Conservation (phyloP, 2,329 filamentous ascomycete species). For the Talaromyces sp. region DNA sequence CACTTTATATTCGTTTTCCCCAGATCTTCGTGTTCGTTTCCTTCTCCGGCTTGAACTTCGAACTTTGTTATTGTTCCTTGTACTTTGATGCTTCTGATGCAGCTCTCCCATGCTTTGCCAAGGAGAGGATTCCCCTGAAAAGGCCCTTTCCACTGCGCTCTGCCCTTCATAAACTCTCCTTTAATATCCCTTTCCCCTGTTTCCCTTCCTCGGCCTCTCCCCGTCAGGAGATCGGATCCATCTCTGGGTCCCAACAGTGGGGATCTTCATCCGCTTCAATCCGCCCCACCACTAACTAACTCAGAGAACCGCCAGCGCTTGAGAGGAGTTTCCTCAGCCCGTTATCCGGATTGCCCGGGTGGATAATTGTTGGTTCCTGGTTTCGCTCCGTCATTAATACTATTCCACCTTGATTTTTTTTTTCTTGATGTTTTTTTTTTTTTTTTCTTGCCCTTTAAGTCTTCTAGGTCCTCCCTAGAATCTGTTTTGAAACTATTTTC, state of each 20-base stretch:
- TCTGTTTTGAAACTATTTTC: background rate
- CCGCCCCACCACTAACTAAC: slow-evolving; percentile 14
- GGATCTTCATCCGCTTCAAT: slow-evolving; percentile 13
- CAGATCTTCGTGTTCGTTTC: slow-evolving; percentile 10
- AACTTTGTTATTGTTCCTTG: background rate
- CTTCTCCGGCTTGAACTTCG: background rate
- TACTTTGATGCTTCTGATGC: background rate
- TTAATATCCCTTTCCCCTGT: background rate
- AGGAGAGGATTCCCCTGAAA: background rate
- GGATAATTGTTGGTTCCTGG: slow-evolving; percentile 8
- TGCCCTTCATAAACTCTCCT: background rate
- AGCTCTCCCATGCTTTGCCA: background rate
- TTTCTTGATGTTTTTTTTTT: slow-evolving; percentile 2
- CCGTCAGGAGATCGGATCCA: slow-evolving; percentile 4
- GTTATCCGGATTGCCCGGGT: slow-evolving; percentile 14
- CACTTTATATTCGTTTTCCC: background rate
- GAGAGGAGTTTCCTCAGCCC: background rate
- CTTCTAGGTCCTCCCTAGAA: background rate
- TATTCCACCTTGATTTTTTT: background rate
- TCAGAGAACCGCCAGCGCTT: background rate
- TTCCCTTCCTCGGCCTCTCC: background rate
- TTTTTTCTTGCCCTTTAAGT: background rate
- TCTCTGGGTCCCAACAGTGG: slow-evolving; percentile 10
- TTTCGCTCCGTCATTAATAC: too few relatives aligned
- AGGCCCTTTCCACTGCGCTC: background rate